Base-by-base conservation (phyloP, 331 rosid genomes). In the Acacia concinna region DNA sequence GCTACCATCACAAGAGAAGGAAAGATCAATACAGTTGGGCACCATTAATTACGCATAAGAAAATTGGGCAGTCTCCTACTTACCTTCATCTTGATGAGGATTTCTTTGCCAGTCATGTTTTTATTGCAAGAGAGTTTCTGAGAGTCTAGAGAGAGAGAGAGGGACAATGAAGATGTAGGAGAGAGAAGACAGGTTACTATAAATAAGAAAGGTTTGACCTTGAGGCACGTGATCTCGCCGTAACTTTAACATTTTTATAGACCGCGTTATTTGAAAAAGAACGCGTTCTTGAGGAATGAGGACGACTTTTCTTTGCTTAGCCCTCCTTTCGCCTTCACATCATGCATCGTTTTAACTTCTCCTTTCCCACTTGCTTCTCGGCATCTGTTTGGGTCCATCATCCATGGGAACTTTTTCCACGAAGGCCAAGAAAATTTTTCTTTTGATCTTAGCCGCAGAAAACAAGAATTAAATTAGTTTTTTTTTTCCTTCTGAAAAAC, bases 11-110 rank as follows among this genome's bases (percentile, higher is more conserved):
- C 2, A 37, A 40, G 23, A 54, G 31, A 31, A 25, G 44, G 31
- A 6, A 40, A 7, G 20, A 63, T 51, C 21, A 27, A 30, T 54
- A 49, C 15, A 73, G 27, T 7, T 30, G 47, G 34, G 27, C 32
- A 32, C n/a, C 31, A 35, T 23, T 18, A 64, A 75, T 38, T 49
- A 49, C 23, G 34, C 40, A 20, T 31, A 40, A 23, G 41, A 75
- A 63, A 30, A 27, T 5, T 21, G 70, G 44, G 6, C 12, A 15
- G 27, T 46, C 3, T 17, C 1, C 18, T 9, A 41, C 81, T 18
- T 34, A 87, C 93, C 91, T 89, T 91, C 69, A 91, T 89, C 86
- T 78, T 85, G 63, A 85, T 83, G 78, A 91, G 89, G 85, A 91
- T 89, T 47, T 91, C 88, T 71, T 28, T 82, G 74, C 88, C 81